phyloP scores from a whole-genome alignment of 257 asterid genomes.

The Cynanchum wilfordii region DNA sequence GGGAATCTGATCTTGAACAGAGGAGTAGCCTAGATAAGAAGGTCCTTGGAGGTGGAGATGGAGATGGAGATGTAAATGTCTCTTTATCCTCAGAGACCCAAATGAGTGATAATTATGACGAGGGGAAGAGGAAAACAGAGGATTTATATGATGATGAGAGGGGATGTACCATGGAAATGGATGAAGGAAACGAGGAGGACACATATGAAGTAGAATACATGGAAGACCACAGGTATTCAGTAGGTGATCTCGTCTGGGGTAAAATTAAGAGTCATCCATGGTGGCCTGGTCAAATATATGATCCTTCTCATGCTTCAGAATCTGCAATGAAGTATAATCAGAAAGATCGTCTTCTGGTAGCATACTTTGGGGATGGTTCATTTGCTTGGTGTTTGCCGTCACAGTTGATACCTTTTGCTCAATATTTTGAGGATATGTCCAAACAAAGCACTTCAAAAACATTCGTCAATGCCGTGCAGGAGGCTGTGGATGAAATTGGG shows the following conservation, averaged over 20 bases:
- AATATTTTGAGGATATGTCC: constrained; percentile 38
- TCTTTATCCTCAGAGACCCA: neutral
- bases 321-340: constrained; percentile 42
- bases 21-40: neutral
- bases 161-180: neutral
- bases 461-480: constrained; percentile 39
- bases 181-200: neutral
- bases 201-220: constrained; percentile 6
- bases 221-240: constrained; percentile 30
- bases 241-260: constrained; percentile 91
- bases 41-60: neutral
- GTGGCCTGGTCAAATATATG: constrained; percentile 92
- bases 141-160: neutral
- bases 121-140: neutral
- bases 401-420: constrained; percentile 37
- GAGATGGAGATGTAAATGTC: neutral
- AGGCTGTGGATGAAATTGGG: constrained; percentile 37
- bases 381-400: constrained; percentile 52
- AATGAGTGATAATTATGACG: neutral
- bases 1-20: neutral
- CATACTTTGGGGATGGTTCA: constrained; percentile 50
- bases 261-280: constrained; percentile 73
- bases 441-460: constrained; percentile 31
- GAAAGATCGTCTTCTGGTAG: constrained; percentile 57
- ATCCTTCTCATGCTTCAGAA: constrained; percentile 54